These are phyloP conservation scores for Xanthoparmelia taractica DNA, from an alignment of 495 filamentous ascomycete species.

Conservation along the genomic window DNA sequence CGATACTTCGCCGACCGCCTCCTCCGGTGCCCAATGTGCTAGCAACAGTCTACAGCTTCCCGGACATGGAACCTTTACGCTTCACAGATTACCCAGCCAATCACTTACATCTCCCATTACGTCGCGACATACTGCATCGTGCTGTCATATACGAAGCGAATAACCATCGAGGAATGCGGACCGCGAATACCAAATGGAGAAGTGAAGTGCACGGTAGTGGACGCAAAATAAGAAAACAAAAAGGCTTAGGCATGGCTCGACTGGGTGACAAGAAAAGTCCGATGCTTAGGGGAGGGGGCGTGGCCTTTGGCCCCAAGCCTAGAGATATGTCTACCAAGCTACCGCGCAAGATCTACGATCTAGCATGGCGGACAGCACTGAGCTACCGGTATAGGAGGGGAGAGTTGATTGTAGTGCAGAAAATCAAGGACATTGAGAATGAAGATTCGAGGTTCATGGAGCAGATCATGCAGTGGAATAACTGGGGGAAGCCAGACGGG, in stretches of 20 bases:
- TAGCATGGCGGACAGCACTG: conserved; percentile 91
- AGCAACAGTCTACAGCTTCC: conserved; percentile 84
- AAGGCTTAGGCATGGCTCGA: conserved; percentile 74
- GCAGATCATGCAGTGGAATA: conserved; percentile 59
- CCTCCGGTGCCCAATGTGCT: conserved; percentile 53
- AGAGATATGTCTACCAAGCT: conserved; percentile 80
- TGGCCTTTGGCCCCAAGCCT: conserved; percentile 76
- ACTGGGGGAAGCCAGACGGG: conserved; percentile 62
- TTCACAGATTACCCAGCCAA: conserved; percentile 72
- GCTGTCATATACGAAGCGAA: conserved; percentile 92
- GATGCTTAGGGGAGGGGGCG: conserved; percentile 77
- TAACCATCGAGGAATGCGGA: conserved; percentile 67
- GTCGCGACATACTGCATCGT: conserved; percentile 86
- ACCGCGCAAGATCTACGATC: conserved; percentile 84
- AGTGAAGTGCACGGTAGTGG: conserved; percentile 74
- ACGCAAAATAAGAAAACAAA: conserved; percentile 72
- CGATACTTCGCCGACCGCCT: conserved; percentile 24
- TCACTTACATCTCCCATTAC: conserved; percentile 77
- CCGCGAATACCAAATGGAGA: conserved; percentile 77
- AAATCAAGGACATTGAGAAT: conserved; percentile 53
- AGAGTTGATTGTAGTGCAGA: conserved; percentile 76
- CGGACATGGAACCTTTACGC: conserved; percentile 72
- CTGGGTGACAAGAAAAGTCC: conserved; percentile 75
- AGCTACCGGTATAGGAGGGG: conserved; percentile 82
- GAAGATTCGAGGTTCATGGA: conserved; percentile 50